These are phyloP conservation scores for Alternaria rosae DNA, from an alignment of 2,329 filamentous ascomycete genomes.

Conservation along the genomic window DNA sequence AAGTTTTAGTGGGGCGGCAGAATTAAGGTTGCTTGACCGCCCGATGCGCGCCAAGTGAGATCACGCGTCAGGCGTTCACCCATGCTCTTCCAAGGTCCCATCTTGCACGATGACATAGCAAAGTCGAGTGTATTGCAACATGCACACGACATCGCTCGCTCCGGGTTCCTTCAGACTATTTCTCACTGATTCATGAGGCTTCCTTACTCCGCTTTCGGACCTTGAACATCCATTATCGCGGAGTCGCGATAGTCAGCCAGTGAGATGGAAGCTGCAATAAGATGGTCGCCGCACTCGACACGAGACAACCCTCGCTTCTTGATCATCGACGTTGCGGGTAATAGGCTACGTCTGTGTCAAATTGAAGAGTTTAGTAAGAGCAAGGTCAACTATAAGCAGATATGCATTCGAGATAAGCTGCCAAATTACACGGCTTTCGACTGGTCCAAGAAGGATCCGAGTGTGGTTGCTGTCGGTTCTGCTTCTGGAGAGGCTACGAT, in stretches of 20 bases:
- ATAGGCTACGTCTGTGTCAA: slow-evolving; percentile 65
- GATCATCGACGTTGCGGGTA: slow-evolving; percentile 67
- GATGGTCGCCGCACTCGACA: slow-evolving; percentile 68
- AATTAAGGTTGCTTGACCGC: slow-evolving; percentile 28
- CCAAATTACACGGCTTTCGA: slow-evolving; percentile 71
- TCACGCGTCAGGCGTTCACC: slow-evolving; percentile 33
- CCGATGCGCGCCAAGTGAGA: slow-evolving; percentile 25
- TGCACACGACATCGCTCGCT: background rate
- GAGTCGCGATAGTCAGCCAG: slow-evolving; percentile 11
- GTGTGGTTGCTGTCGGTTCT: slow-evolving; percentile 77
- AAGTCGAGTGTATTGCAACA: background rate
- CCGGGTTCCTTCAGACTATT: background rate
- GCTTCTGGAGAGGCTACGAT: slow-evolving; percentile 78
- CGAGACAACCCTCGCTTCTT: slow-evolving; percentile 63
- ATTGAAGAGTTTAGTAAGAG: slow-evolving; percentile 50
- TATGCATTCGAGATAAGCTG: slow-evolving; percentile 63
- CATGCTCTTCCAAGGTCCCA: background rate
- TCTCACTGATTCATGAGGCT: background rate
- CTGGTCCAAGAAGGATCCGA: slow-evolving; percentile 68
- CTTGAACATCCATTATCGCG: slow-evolving; percentile 1
- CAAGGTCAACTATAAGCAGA: slow-evolving; percentile 60
- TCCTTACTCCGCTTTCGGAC: background rate
- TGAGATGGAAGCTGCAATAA: slow-evolving; percentile 67
- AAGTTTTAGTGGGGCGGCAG: slow-evolving; percentile 47
- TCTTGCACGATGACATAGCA: background rate